Evolutionary conservation across 495 filamentous ascomycete species (phyloP), one percentile per base, ranked within the genome.

Genomic region (Bryoglossum gracile): DNA sequence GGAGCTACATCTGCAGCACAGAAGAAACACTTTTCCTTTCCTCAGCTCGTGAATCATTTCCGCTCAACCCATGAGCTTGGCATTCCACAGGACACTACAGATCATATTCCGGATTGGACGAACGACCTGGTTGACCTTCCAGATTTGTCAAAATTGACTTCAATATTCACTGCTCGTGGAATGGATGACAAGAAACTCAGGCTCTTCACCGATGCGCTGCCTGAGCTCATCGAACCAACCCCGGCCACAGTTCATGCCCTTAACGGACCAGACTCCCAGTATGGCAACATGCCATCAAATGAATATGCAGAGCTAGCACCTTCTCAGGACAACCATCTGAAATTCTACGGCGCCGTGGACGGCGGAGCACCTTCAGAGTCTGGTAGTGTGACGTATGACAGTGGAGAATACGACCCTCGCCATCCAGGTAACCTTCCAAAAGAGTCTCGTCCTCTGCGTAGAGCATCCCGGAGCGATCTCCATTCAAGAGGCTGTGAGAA

Each of bases 81-180:
- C 32, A 51, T 60, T 17, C 46, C 61, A 59, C 54, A 65, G 56
- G 48, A 57, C 58, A 43, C 42, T 30, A 16, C 50, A 19, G 26
- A 48, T 21, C 48, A 60, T 40, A 47, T 58, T 11, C 61, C 72
- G 13, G 75, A 87, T 62, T 89, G 85, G 85, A 73, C 69, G 41
- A 61, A 64, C 36, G 72, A 87, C 47, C 87, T 89, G 85, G 75
- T 89, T 43, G 70, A 83, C 51, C 69, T 84, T 19, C 80, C 83
- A 1, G 75, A 80, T 53, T 46, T 66, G 14, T 55, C 66, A 10
- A 48, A 70, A 8, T 65, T 87, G 33, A 60, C 66, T 8, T 66
- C 66, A 8, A 59, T 84, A 13, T 57, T 68, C 6, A 57, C 67
- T 46, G 62, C 71, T 8, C 61, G 64, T 28, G 73, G 74, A 40